Percentiles rank a stretch among this genome's conserved stretches.
These are phyloP conservation scores for Ustilago trichophora DNA, from an alignment of 1,284 basidiomycete genomes.

Conservation along the genomic window DNA sequence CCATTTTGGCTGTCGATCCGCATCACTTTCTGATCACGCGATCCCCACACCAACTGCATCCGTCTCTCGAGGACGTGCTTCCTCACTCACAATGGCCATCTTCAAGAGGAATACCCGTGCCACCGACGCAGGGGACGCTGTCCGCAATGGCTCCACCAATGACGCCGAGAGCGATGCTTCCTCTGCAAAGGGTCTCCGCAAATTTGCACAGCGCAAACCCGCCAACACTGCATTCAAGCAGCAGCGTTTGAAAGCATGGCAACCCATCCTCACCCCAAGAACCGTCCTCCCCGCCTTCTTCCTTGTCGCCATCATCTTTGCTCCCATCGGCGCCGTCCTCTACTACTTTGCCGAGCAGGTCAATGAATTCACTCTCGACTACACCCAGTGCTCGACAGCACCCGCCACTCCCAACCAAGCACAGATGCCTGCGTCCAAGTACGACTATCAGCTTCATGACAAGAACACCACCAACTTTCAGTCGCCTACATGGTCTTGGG, in stretches of 20 bases:
- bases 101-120: constrained; percentile 43
- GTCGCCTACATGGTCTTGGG: constrained; percentile 60
- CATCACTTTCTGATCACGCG: too few species aligned
- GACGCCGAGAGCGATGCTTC: constrained; percentile 44
- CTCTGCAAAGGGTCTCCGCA: constrained; percentile 50
- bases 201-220: constrained; percentile 60
- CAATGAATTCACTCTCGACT: constrained; percentile 93
- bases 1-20: too few species aligned
- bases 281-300: constrained; percentile 96
- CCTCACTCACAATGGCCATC: constrained; percentile 39
- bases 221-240: constrained; percentile 95
- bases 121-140: constrained; percentile 39
- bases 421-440: constrained; percentile 75
- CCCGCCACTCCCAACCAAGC: constrained; percentile 66
- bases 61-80: neutral
- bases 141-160: constrained; percentile 21
- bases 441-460: constrained; percentile 73
- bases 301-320: constrained; percentile 91
- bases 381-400: constrained; percentile 78
- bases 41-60: too few species aligned
- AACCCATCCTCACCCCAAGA: constrained; percentile 97
- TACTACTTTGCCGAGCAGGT: constrained; percentile 72
- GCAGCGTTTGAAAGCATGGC: constrained; percentile 99
- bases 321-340: constrained; percentile 88
- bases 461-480: constrained; percentile 55